Evolutionary conservation across 192 early-diverging fungal species (phyloP), one percentile per base, ranked within the genome.

Genomic region (Linnemannia hyalina): DNA sequence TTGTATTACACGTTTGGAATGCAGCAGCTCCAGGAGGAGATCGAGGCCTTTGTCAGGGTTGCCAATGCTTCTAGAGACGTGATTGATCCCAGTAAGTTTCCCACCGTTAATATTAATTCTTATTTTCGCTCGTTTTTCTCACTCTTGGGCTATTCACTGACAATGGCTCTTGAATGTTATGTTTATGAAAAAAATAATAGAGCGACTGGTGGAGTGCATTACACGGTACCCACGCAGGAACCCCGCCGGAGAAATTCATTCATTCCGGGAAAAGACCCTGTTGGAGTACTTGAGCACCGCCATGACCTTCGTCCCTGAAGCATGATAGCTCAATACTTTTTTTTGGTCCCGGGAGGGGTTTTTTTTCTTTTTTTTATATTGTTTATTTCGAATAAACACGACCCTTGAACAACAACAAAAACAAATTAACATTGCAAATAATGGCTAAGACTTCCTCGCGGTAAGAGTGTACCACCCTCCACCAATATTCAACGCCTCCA

Each of bases 1-100:
- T 40, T 80, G 10, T 86, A 86, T 40, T 81, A 86, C 35, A 86
- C 84, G 6, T 86, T 86, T 78, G 84, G 84, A 35, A 86, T 78
- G 70, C 79, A 80, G 9, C 32, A 42, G 13, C 75, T 86, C 15
- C 70, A 55, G 42, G 47, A 49, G 4, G 84, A 86, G 32, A 86
- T 86, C 26, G 84, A 86, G 26, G 40, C 29, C 18, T 86, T 86
- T 78, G 60, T 81, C 13, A 74, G 74, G 65, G 79, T 65, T 5
- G 65, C 81, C 41, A 40, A 81, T n/a, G 42, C 79, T 18, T 29
- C 70, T 18, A 63, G 46, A 41, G 76, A 76, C 6, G 38, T 52
- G 5, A 44, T 75, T 18, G 84, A 86, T 3, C 84, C 84, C 65
- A 81, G 72, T 84, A 84, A 74, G 82, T 72, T 0, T 1, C 26